Conservation (phyloP, 306 rosid species). For the Casuarina cunninghamiana region DNA sequence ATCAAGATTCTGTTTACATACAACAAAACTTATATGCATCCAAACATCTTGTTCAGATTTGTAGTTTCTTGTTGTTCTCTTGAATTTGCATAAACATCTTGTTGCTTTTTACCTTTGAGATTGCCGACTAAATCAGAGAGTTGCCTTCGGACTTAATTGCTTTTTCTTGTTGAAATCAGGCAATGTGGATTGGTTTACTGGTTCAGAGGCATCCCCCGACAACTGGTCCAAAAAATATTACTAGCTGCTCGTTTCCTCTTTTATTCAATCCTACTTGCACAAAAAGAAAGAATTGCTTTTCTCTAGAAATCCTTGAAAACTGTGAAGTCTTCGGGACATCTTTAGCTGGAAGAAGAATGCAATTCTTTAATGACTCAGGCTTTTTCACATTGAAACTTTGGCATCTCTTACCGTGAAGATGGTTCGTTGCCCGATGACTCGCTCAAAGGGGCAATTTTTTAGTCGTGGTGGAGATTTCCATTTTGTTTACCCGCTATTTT, state of each 20-base stretch:
- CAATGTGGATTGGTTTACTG: neutral
- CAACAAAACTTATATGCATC: too few relatives aligned
- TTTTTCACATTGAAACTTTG: too few relatives aligned
- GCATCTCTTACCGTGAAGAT: neutral
- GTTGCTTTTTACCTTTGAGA: neutral
- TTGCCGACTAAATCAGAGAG: neutral
- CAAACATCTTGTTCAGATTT: too few relatives aligned
- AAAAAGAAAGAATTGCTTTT: too few relatives aligned
- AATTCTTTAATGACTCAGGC: too few relatives aligned
- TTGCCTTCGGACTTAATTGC: neutral
- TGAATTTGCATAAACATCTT: neutral
- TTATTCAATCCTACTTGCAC: too few relatives aligned
- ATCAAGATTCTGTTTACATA: too few relatives aligned
- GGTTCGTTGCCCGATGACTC: neutral
- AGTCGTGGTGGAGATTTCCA: neutral
- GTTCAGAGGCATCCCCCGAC: neutral
- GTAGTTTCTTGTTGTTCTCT: too few relatives aligned
- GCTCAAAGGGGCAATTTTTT: neutral
- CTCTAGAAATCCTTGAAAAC: neutral
- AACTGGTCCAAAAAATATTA: neutral
- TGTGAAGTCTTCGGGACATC: neutral
- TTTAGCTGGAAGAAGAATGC: too few relatives aligned
- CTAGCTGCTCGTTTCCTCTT: too few relatives aligned
- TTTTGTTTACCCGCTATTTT: too few relatives aligned
- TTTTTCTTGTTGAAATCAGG: neutral